These are phyloP conservation scores for Arabidopsis hybrid DNA, from an alignment of 441 rosid species.

Conservation along the genomic window DNA sequence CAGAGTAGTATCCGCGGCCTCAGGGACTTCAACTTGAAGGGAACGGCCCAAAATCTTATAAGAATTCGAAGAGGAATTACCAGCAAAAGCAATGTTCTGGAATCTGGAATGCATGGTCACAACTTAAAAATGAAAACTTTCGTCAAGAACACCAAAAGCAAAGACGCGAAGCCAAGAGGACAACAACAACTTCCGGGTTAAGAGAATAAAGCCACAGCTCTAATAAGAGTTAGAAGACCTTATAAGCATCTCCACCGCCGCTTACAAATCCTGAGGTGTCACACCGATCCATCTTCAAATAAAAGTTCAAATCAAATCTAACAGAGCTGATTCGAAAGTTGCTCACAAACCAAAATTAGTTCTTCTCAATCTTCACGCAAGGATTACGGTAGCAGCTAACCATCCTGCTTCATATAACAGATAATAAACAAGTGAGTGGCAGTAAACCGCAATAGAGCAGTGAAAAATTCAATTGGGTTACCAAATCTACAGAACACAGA, in stretches of 20 bases:
- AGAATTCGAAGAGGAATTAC: constrained; percentile 58
- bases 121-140: constrained; percentile 35
- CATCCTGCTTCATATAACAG: constrained; percentile 64
- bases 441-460: too few relatives aligned
- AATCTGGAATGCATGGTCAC: constrained; percentile 65
- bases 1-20: constrained; percentile 66
- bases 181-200: constrained; percentile 65
- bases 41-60: constrained; percentile 61
- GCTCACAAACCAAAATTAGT: constrained; percentile 21
- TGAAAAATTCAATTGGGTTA: background rate
- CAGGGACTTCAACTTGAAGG: constrained; percentile 52
- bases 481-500: background rate
- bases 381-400: constrained; percentile 32
- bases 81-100: constrained; percentile 56
- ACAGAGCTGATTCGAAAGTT: constrained; percentile 36
- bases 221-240: constrained; percentile 48
- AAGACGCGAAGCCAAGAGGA: constrained; percentile 44
- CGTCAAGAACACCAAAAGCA: constrained; percentile 54
- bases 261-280: constrained; percentile 97
- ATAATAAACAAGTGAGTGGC: constrained; percentile 6
- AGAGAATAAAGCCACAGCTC: constrained; percentile 55
- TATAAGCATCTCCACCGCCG: constrained; percentile 64
- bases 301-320: constrained; percentile 38
- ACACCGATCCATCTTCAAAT: constrained; percentile 74
- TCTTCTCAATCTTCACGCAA: constrained; percentile 39